A percentile compares a stretch with the other conserved stretches of the same genome.
These are phyloP conservation scores for Trametes polyzona DNA, from an alignment of 1,284 basidiomycete species.

Conservation along the genomic window DNA sequence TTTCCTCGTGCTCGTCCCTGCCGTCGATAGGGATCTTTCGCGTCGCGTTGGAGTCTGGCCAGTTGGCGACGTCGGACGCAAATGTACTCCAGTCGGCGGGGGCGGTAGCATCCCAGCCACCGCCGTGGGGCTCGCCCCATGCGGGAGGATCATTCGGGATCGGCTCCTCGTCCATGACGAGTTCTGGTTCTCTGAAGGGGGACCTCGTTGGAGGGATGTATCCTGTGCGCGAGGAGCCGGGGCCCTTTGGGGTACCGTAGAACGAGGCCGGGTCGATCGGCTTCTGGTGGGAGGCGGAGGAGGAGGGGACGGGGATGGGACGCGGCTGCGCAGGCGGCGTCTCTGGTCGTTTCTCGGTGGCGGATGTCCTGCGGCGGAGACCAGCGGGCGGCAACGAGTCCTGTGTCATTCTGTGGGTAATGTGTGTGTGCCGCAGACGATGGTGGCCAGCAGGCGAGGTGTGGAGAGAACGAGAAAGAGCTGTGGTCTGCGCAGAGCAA, in stretches of 20 bases:
- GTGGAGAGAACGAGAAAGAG: neutral
- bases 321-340: slow-evolving; percentile 17
- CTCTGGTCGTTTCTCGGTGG: slow-evolving; percentile 10
- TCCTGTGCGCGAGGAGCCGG: slow-evolving; percentile 37
- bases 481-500: too few relatives aligned
- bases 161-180: slow-evolving; percentile 40
- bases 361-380: slow-evolving; percentile 3
- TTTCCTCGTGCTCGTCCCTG: slow-evolving; percentile 59
- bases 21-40: slow-evolving; percentile 54
- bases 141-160: slow-evolving; percentile 30
- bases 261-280: slow-evolving; percentile 20
- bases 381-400: slow-evolving; percentile 9
- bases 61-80: slow-evolving; percentile 5
- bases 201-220: slow-evolving; percentile 34
- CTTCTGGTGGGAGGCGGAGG: neutral
- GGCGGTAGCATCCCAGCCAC: slow-evolving; percentile 19
- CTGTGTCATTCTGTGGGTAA: slow-evolving; percentile 20
- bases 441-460: neutral
- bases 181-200: slow-evolving; percentile 51
- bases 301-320: neutral
- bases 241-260: slow-evolving; percentile 14
- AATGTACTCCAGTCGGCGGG: slow-evolving; percentile 22
- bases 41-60: slow-evolving; percentile 23
- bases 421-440: too few relatives aligned
- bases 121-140: slow-evolving; percentile 2